Evolutionary conservation across 495 filamentous ascomycete genomes (phyloP), one percentile per base, ranked within the genome.

Genomic region (Hypoxylon fragiforme): DNA sequence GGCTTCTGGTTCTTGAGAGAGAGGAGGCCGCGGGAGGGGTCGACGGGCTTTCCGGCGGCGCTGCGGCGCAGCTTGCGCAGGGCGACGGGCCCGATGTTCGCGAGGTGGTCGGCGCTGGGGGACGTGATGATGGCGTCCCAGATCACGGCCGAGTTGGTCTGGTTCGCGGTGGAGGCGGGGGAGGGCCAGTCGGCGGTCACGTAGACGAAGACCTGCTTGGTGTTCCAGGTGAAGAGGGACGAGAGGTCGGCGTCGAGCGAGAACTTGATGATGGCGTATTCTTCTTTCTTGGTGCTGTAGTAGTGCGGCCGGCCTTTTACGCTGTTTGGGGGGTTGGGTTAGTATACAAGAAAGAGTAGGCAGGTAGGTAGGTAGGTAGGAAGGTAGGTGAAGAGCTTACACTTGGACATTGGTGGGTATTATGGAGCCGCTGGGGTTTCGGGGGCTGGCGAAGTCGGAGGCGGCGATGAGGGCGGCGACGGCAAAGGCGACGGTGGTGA

Each of bases 141-240:
- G 74, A 98, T 89, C 28, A 98, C 82, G 60, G 89, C 89, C 71
- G 91, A 83, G 60, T 85, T 84, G n/a, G 73, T 76, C 30, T 73
- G 68, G 64, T 71, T 77, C 66, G 60, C 57, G 55, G 47, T 60
- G 32, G 52, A 50, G 48, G 31, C 65, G 53, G 37, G 49, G 20
- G 51, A 69, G 67, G 91, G 87, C 80, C 92, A 98, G 18, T 84
- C 83, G 26, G 92, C 91, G 41, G 88, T 89, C 39, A 98, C 83
- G 80, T 94, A 98, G 70, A 95, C 83, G 74, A 97, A 99, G 62
- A 97, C 72, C 72, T 97, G 91, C 73, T 99, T 99, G n/a, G 94
- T 99, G 77, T 99, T 99, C 95, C 95, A 99, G 72, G 88, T 95
- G 84, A 96, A 97, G 64, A 99, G 86, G 20, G 87, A 85, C 48